These are phyloP conservation scores for Eimeria praecox DNA, from an alignment of 169 alveolate genomes.

Conservation along the genomic window DNA sequence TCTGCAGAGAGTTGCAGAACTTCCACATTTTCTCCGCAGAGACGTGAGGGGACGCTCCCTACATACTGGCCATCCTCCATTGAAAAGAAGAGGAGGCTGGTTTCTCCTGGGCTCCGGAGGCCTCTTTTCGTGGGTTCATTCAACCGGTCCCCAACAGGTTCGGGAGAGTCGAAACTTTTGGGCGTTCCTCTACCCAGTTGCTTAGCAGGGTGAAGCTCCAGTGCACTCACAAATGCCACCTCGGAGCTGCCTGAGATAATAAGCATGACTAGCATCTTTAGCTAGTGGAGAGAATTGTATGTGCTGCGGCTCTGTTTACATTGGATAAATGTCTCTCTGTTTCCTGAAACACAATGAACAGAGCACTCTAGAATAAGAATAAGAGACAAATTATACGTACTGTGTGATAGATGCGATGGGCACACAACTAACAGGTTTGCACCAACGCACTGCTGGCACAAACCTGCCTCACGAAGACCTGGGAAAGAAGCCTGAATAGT, in stretches of 20 bases:
- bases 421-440: constrained; percentile 75
- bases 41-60: constrained; percentile 76
- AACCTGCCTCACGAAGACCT: constrained; percentile 81
- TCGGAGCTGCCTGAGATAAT: constrained; percentile 64
- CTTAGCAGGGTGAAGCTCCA: constrained; percentile 38
- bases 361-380: neutral
- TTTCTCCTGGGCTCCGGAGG: constrained; percentile 22
- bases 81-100: constrained; percentile 64
- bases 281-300: neutral
- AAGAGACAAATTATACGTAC: neutral
- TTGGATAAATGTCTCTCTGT: constrained; percentile 28
- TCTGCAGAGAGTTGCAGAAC: constrained; percentile 78
- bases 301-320: neutral
- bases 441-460: constrained; percentile 77
- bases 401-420: constrained; percentile 43
- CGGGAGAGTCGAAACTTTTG: constrained; percentile 26
- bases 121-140: constrained; percentile 64
- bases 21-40: constrained; percentile 77
- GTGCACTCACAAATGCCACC: constrained; percentile 56
- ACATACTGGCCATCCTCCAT: constrained; percentile 74
- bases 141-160: constrained; percentile 30
- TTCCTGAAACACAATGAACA: neutral
- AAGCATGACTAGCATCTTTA: neutral
- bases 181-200: neutral
- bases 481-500: neutral